A percentile compares a stretch with the other conserved stretches of the same genome.
Evolutionary conservation across 805 yeast species (phyloP).

Genomic region (Ogataea polymorpha): DNA sequence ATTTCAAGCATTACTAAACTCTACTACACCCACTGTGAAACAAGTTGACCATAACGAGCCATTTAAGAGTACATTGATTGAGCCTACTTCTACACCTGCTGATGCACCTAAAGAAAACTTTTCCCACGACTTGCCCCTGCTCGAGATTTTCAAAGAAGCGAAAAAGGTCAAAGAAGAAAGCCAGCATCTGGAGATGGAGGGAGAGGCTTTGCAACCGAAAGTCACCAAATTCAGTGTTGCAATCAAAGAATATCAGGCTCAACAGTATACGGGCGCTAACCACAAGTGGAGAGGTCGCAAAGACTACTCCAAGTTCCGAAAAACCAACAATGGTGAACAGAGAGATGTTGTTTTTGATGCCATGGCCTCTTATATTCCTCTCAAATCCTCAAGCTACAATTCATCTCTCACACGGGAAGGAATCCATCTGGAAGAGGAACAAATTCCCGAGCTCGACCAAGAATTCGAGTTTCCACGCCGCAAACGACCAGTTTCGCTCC

Average conservation of each 20-base stretch:
- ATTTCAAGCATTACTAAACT: not conserved
- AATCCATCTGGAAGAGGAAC: constrained; percentile 8
- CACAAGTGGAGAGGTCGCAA: constrained; percentile 15
- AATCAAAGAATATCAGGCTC: constrained; percentile 1
- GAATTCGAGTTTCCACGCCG: constrained; percentile 12
- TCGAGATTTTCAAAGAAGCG: constrained; percentile 10
- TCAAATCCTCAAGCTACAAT: constrained; percentile 15
- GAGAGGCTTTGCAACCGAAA: constrained; percentile 1
- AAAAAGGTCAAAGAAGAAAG: constrained; percentile 9
- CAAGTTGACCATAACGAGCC: too few relatives aligned
- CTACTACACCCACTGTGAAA: too few relatives aligned
- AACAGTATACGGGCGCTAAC: constrained; percentile 8
- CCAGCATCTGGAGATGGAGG: not conserved
- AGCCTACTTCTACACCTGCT: too few relatives aligned
- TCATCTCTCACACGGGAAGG: constrained; percentile 14
- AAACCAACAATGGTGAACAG: constrained; percentile 3
- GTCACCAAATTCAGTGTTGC: constrained; percentile 11
- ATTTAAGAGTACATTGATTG: too few relatives aligned
- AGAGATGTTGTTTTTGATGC: constrained; percentile 21
- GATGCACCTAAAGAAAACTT: too few relatives aligned
- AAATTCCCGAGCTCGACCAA: constrained; percentile 18
- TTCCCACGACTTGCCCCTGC: constrained; percentile 1
- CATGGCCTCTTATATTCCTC: constrained; percentile 12
- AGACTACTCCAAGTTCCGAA: constrained; percentile 18
- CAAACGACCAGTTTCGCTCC: constrained; percentile 1